Percentiles rank a stretch among this genome's conserved stretches.
phyloP scores from a whole-genome alignment of 495 filamentous ascomycete species.

The Aspergillus nanangensis region DNA sequence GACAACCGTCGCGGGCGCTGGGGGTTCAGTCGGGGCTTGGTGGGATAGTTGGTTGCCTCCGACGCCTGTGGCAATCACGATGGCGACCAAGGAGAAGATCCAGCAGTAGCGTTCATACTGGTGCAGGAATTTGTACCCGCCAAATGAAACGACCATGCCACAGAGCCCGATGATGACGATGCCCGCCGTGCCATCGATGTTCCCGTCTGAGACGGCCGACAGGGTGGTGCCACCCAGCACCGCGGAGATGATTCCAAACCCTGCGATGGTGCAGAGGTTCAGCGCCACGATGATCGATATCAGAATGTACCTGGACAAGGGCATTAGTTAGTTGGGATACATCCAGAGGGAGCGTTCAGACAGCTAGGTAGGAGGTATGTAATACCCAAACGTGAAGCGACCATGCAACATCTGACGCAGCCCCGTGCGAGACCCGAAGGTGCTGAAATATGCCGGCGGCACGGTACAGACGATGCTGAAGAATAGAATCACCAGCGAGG shows the following conservation, averaged over 20 bases:
- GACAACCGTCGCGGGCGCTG: constrained; percentile 18
- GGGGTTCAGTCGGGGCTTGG: constrained; percentile 13
- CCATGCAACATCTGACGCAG: constrained; percentile 55
- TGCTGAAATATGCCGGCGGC: constrained; percentile 47
- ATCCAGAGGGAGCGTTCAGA: too few relatives aligned
- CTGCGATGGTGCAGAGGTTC: constrained; percentile 10
- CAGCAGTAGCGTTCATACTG: constrained; percentile 52
- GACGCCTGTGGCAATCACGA: constrained; percentile 45
- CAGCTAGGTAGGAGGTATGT: too few relatives aligned
- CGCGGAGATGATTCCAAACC: constrained; percentile 8
- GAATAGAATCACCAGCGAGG: constrained; percentile 49
- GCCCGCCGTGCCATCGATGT: constrained; percentile 41
- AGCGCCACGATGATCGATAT: constrained; percentile 13
- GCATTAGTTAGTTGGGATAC: too few relatives aligned
- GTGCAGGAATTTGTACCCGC: constrained; percentile 49
- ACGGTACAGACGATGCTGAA: constrained; percentile 46
- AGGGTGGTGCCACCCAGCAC: constrained; percentile 41
- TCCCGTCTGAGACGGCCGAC: constrained; percentile 45
- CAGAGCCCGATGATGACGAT: constrained; percentile 48
- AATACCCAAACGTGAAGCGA: constrained; percentile 49
- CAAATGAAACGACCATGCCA: constrained; percentile 42
- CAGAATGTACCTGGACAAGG: constrained; percentile 29
- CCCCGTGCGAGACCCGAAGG: constrained; percentile 46
- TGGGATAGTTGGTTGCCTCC: constrained; percentile 32
- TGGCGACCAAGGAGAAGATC: constrained; percentile 51